phyloP scores from a whole-genome alignment of 352 stramenopile species.

The Phytophthora cactorum region DNA sequence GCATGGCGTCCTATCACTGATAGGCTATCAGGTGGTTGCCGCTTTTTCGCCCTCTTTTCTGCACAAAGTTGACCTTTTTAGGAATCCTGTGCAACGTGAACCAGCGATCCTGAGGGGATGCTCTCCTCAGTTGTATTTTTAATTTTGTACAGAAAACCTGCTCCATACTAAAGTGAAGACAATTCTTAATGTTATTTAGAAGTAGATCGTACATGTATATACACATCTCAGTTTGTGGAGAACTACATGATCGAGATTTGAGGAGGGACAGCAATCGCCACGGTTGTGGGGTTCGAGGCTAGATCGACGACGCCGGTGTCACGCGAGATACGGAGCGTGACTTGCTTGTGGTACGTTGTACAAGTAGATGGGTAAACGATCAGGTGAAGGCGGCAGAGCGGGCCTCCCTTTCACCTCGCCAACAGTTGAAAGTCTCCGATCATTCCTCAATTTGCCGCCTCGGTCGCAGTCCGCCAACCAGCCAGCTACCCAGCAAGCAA shows the following conservation, averaged over 20 bases:
- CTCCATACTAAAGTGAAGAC: neutral
- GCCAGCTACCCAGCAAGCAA: neutral
- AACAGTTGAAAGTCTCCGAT: conserved; percentile 1
- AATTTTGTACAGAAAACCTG: conserved; percentile 9
- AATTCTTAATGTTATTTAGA: neutral
- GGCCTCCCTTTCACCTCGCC: no score
- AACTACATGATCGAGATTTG: conserved; percentile 21
- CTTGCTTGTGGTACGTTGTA: conserved; percentile 7
- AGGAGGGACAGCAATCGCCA: conserved; percentile 18
- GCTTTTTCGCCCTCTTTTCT: conserved; percentile 13
- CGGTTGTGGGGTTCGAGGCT: neutral
- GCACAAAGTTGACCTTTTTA: conserved; percentile 6
- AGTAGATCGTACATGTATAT: neutral
- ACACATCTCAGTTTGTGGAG: conserved; percentile 11
- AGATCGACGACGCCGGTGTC: conserved; percentile 4
- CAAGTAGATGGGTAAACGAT: conserved; percentile 14
- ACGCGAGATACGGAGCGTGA: conserved; percentile 8
- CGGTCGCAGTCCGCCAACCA: conserved; percentile 1
- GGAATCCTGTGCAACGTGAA: conserved; percentile 21
- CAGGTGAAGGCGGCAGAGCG: conserved; percentile 1
- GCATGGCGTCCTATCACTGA: conserved; percentile 2
- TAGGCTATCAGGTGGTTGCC: conserved; percentile 5
- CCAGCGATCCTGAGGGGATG: conserved; percentile 18
- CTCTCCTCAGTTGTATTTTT: conserved; percentile 6
- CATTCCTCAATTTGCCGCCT: conserved; percentile 10